Base-by-base conservation (phyloP, 495 filamentous ascomycete genomes). In the Daldinia bambusicola region DNA sequence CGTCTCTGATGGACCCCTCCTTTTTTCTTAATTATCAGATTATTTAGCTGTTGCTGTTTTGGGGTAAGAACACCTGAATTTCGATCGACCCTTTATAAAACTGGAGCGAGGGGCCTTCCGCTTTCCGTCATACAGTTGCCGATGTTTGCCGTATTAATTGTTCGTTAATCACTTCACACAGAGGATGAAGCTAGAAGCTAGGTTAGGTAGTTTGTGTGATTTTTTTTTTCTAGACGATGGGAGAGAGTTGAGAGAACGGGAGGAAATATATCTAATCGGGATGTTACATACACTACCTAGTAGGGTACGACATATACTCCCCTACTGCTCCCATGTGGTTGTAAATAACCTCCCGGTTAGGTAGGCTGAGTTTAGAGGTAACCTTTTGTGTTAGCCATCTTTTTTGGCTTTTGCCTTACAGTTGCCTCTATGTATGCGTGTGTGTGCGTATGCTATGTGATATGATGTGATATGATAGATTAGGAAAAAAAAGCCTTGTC, bases 61-160 rank as follows among this genome's bases (percentile, higher is more conserved):
- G 34, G 60, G 60, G 67, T 66, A 55, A 38, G 61, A 61, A 41
- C 40, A 72, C 60, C 64, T 68, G 70, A 67, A 72, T 72, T 72
- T 72, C 26, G 70, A 72, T 72, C 70, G 70, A 43, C 70, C 50
- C 37, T 50, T 50, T 61, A 60, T 51, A 51, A 55, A 63, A 67
- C 7, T 58, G 58, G 62, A 57, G 18, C 32, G 32, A 51, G 40
- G 52, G 36, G 20, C 31, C 26, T 62, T 61, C 51, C 45, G 50
- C 52, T 56, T 50, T 58, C 26, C 59, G 37, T 20, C 6, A 52
- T 5, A 59, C 6, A 18, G 36, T 8, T 53, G 30, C 50, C 50
- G 26, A 20, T 48, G 16, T 22, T 48, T 48, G 43, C 43, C 43
- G 43, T 48, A 4, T 22, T 48, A 22, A 20, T 48, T 40, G 18